phyloP scores from a whole-genome alignment of 768 basidiomycete species.

The Mycena rosella region DNA sequence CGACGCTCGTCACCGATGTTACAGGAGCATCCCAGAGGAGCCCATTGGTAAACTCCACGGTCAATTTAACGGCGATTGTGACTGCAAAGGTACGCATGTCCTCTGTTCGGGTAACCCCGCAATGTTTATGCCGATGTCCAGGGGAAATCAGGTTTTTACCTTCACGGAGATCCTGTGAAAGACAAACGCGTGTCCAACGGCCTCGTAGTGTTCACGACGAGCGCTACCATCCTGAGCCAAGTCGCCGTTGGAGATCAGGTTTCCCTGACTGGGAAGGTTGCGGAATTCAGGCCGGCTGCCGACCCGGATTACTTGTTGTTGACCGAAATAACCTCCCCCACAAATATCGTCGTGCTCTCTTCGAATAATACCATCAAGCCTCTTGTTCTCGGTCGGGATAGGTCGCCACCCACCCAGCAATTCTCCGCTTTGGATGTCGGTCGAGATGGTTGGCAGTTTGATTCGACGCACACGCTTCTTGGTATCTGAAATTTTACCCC shows the following conservation, averaged over 20 bases:
- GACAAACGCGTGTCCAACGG: constrained; percentile 66
- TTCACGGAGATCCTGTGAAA: constrained; percentile 42
- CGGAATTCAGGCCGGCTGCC: constrained; percentile 62
- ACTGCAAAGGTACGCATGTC: constrained; percentile 61
- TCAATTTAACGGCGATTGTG: constrained; percentile 65
- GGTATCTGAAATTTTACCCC: not conserved
- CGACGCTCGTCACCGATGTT: constrained; percentile 62
- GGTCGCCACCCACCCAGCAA: constrained; percentile 63
- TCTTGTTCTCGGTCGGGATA: constrained; percentile 64
- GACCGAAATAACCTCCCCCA: constrained; percentile 63
- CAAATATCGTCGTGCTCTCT: constrained; percentile 58
- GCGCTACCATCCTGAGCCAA: constrained; percentile 49
- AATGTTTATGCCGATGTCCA: not conserved
- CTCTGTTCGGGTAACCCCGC: not conserved
- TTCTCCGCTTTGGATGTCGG: constrained; percentile 65
- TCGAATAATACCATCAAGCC: constrained; percentile 60
- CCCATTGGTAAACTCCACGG: constrained; percentile 58
- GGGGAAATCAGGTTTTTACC: constrained; percentile 29
- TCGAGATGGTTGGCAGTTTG: constrained; percentile 49
- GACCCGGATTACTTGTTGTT: constrained; percentile 60
- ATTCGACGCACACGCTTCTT: not conserved
- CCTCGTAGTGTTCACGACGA: constrained; percentile 61
- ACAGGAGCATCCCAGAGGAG: constrained; percentile 64
- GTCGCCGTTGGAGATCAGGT: constrained; percentile 63
- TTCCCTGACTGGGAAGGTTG: constrained; percentile 52